phyloP scores from a whole-genome alignment of 805 yeast species.

The Sugiyamaella americana region DNA sequence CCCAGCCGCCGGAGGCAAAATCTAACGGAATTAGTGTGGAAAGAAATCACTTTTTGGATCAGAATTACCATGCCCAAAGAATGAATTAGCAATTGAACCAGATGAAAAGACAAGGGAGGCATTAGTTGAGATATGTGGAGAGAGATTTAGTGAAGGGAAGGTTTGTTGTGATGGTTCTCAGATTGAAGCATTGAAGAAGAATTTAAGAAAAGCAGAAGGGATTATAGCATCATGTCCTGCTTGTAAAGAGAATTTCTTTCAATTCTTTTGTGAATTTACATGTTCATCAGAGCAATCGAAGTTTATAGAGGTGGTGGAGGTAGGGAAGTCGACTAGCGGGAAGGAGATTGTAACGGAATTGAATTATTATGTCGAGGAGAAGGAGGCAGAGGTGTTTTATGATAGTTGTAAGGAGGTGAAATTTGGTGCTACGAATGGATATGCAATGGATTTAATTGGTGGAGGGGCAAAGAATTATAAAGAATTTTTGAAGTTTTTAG shows the following conservation, averaged over 20 bases:
- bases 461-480: slow-evolving; percentile 84
- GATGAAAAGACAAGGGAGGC: slow-evolving; percentile 38
- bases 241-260: slow-evolving; percentile 76
- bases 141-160: slow-evolving; percentile 45
- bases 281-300: slow-evolving; percentile 80
- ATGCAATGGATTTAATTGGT: slow-evolving; percentile 93
- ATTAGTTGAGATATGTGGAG: slow-evolving; percentile 65
- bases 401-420: slow-evolving; percentile 86
- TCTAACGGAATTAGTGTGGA: slow-evolving; percentile 50
- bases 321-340: slow-evolving; percentile 44
- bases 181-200: slow-evolving; percentile 42
- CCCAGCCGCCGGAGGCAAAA: slow-evolving; percentile 1
- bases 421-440: slow-evolving; percentile 91
- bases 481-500: slow-evolving; percentile 77
- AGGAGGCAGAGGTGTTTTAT: slow-evolving; percentile 58
- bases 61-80: slow-evolving; percentile 70
- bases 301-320: slow-evolving; percentile 62
- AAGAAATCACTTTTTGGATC: slow-evolving; percentile 72
- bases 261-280: slow-evolving; percentile 76
- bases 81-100: slow-evolving; percentile 44
- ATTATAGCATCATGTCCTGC: slow-evolving; percentile 91
- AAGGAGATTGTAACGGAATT: slow-evolving; percentile 64
- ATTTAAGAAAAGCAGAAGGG: slow-evolving; percentile 69
- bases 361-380: slow-evolving; percentile 52
- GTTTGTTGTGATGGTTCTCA: slow-evolving; percentile 74